phyloP scores from a whole-genome alignment of 345 rosid genomes.

The Microcos paniculata region DNA sequence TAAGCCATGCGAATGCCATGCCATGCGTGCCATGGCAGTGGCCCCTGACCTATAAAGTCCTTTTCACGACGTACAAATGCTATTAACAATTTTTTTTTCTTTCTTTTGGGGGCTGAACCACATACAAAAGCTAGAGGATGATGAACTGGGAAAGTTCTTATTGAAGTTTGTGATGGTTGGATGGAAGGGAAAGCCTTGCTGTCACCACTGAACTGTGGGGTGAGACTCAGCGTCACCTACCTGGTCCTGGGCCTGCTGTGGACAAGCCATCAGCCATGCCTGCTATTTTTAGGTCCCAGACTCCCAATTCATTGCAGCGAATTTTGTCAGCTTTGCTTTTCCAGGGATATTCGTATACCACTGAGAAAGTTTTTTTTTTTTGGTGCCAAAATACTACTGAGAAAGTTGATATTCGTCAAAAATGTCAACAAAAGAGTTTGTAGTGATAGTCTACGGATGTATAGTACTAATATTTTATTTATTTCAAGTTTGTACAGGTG shows the following conservation, averaged over 20 bases:
- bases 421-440: not conserved
- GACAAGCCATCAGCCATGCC: not conserved
- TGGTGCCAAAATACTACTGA: no score
- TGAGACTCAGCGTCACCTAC: not conserved
- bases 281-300: not conserved
- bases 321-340: not conserved
- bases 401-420: no score
- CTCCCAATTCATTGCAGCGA: not conserved
- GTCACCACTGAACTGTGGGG: not conserved
- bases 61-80: not conserved
- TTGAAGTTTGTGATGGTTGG: conserved; percentile 2
- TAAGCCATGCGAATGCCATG: not conserved
- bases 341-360: no score
- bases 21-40: conserved; percentile 6
- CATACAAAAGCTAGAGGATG: not conserved
- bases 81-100: not conserved
- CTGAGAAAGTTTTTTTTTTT: no score
- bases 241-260: not conserved
- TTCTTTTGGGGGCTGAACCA: not conserved
- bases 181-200: not conserved
- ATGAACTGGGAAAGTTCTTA: not conserved
- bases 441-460: not conserved
- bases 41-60: not conserved
- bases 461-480: no score
- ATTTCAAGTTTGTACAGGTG: no score